Evolutionary conservation across 2,329 filamentous ascomycete genomes (phyloP), one percentile per base, ranked within the genome.

Genomic region (Exophiala lecanii-corni): DNA sequence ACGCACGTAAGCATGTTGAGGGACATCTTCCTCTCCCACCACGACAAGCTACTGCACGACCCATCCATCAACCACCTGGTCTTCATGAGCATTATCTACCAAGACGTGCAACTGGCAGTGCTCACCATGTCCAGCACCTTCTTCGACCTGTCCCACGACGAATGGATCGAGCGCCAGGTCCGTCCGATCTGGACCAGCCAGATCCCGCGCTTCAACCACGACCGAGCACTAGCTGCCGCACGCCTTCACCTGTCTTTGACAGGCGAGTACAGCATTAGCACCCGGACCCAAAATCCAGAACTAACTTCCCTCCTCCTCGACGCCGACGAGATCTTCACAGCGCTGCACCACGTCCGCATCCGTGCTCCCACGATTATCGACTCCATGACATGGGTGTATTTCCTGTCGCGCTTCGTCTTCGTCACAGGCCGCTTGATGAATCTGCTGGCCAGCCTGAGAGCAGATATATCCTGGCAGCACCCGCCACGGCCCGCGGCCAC

Each of bases 31-130:
- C n/a, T 21, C 5, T 34, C 36, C 16, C 23, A 26, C 12, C 23
- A 26, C 23, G 34, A 39, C 30, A 36, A 25, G 16, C 13, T 44
- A 18, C 26, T 30, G 15, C 18, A 25, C 19, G 28, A 28, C n/a
- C 36, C 41, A 12, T 44, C 41, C 9, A 25, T 39, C 16, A 34
- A 44, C 21, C 15, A 38, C 36, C 41, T 26, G 12, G 26, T 38
- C 26, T 44, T 34, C 19, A 35, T 39, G 26, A 39, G 36, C 19
- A 21, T 44, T 1, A 25, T 44, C 16, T 44, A 39, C 17, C 34
- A 31, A 17, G 41, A 44, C 17, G 36, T 39, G n/a, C 36, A 44
- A 20, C 15, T 18, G 25, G 41, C 41, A 5, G 28, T 30, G 26
- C 23, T 38, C 30, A 39, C n/a, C 7, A 20, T 44, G n/a, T 33